Base-by-base conservation (phyloP, 208 protist species). In the Leishmania braziliensis region DNA sequence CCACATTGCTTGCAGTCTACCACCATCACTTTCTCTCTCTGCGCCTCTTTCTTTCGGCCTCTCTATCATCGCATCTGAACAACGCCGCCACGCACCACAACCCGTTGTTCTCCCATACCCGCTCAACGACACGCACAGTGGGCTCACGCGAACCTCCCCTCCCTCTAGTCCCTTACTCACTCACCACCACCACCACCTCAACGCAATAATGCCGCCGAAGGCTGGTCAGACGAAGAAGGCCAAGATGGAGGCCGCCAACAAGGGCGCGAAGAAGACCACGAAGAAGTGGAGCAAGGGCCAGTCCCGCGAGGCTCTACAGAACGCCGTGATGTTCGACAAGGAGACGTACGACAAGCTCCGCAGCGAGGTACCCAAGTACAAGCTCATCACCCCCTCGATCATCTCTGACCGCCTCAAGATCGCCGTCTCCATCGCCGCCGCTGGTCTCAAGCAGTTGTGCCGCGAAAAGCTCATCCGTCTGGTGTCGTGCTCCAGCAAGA, bases 221-320 rank as follows among this genome's bases (percentile, higher is more conserved):
- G 82, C 87, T 70, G 91, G 91, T 68, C 89, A 94, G 82, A 86
- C 85, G 48, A 91, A 90, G 87, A 91, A 94, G 85, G 85, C 88
- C 77, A 92, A 92, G 86, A 88, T 90, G 87, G 91, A 92, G 86
- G 91, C 91, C 84, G 91, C 86, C 78, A 77, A 54, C 70, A 95
- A 94, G 86, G 89, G 90, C 72, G 87, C 88, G 65, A 97, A 97
- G 92, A 95, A 96, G 88, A 89, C 92, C 51, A 81, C 94, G 68
- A 98, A 98, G 93, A 98, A 98, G 91, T 98, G 96, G 96, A 96
- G 89, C 80, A 98, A 98, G 87, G 91, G 91, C 58, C 92, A 94
- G 85, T 92, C 89, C 56, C 94, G 94, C 72, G 96, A 98, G 92
- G 91, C 93, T 26, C 90, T 97, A 48, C 89, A 97, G 86, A 97